These are phyloP conservation scores for Rugonectria rugulosa DNA, from an alignment of 2,329 filamentous ascomycete species.

Conservation along the genomic window DNA sequence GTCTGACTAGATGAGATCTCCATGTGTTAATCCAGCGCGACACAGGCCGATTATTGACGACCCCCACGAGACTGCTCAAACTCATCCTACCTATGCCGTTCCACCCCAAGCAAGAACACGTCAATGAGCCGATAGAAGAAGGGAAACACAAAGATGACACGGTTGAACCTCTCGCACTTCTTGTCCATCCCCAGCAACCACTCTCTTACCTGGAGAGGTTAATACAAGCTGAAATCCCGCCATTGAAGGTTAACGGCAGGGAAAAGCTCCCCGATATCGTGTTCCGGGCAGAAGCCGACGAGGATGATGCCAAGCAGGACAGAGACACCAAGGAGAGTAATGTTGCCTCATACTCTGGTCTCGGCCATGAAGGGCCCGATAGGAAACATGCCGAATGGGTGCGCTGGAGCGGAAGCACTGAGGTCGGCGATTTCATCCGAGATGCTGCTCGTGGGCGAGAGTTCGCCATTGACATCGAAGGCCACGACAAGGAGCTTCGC, in stretches of 20 bases:
- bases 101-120: conserved; percentile 47
- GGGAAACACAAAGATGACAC: conserved; percentile 40
- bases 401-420: conserved; percentile 86
- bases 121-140: conserved; percentile 51
- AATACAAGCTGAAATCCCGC: conserved; percentile 86
- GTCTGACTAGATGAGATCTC: too few species aligned
- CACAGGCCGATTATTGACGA: conserved; percentile 77
- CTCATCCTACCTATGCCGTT: conserved; percentile 76
- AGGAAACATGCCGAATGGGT: conserved; percentile 68
- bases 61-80: conserved; percentile 81
- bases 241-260: conserved; percentile 68
- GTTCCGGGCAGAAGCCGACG: conserved; percentile 80
- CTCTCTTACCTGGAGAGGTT: conserved; percentile 89
- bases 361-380: conserved; percentile 66
- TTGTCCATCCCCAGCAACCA: conserved; percentile 89
- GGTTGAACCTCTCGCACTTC: conserved; percentile 83
- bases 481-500: conserved; percentile 68
- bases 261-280: conserved; percentile 77
- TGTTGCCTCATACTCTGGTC: conserved; percentile 75
- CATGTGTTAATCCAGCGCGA: background rate
- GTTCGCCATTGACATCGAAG: conserved; percentile 85
- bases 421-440: conserved; percentile 92
- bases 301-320: conserved; percentile 55
- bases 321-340: conserved; percentile 47
- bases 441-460: conserved; percentile 86